Conservation (phyloP, 1,284 basidiomycete genomes). For the Cutaneotrichosporon sp. region DNA sequence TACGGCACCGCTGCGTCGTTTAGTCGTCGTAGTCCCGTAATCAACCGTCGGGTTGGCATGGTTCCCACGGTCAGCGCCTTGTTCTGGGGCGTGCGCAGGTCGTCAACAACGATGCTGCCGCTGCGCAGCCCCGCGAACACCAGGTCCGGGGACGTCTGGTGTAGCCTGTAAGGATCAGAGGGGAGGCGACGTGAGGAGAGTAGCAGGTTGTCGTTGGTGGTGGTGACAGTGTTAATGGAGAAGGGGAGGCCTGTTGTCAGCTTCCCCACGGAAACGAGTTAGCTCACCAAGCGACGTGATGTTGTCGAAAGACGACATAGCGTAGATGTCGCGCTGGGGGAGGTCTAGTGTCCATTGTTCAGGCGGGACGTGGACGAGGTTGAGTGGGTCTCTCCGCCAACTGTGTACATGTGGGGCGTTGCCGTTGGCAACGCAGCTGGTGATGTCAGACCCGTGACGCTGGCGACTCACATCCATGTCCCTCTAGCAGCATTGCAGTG, state of each 20-base stretch:
- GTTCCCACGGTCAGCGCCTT: slow-evolving; percentile 22
- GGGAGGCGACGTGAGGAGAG: slow-evolving; percentile 25
- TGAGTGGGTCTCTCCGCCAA: slow-evolving; percentile 29
- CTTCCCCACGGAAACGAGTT: too few relatives aligned
- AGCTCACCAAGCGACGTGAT: slow-evolving; percentile 32
- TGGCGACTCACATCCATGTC: slow-evolving; percentile 35
- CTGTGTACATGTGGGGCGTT: slow-evolving; percentile 41
- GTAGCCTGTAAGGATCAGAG: slow-evolving; percentile 38
- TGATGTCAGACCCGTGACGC: neutral
- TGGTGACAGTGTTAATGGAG: slow-evolving; percentile 26
- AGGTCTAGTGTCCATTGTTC: slow-evolving; percentile 34
- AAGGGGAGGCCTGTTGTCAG: slow-evolving; percentile 24
- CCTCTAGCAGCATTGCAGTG: slow-evolving; percentile 38
- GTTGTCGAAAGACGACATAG: slow-evolving; percentile 38
- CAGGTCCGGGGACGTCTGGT: slow-evolving; percentile 33
- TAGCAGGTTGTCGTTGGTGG: slow-evolving; percentile 18
- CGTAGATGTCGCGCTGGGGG: slow-evolving; percentile 35
- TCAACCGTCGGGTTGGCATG: slow-evolving; percentile 32
- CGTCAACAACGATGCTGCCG: slow-evolving; percentile 27
- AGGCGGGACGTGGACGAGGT: slow-evolving; percentile 9
- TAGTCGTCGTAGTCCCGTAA: slow-evolving; percentile 41
- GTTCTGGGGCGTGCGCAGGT: slow-evolving; percentile 27
- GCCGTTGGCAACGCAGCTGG: slow-evolving; percentile 28
- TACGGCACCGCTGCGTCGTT: slow-evolving; percentile 44
- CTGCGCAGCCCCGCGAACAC: slow-evolving; percentile 39